Percentiles rank a stretch among this genome's conserved stretches.
Evolutionary conservation across 2,329 filamentous ascomycete species (phyloP).

Genomic region (Leptoxyphium fumago): DNA sequence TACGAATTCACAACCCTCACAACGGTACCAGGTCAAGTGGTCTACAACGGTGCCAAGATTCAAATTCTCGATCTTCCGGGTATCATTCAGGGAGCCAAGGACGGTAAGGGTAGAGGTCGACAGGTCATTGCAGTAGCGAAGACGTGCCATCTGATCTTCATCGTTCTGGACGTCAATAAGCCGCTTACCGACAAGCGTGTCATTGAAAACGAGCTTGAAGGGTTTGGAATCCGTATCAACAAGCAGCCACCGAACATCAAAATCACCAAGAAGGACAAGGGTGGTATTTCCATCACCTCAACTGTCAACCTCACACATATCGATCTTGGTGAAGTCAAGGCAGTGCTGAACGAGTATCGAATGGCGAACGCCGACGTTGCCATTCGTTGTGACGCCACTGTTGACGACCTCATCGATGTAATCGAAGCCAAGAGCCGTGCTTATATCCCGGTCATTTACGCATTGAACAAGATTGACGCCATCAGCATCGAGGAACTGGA

Average conservation of each 20-base stretch:
- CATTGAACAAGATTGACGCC: slow-evolving; percentile 96
- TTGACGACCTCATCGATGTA: slow-evolving; percentile 93
- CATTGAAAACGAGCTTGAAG: slow-evolving; percentile 89
- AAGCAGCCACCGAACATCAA: slow-evolving; percentile 94
- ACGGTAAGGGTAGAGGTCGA: slow-evolving; percentile 90
- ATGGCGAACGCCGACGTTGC: slow-evolving; percentile 95
- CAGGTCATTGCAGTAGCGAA: slow-evolving; percentile 99
- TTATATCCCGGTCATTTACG: slow-evolving; percentile 98
- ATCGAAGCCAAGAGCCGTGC: slow-evolving; percentile 87
- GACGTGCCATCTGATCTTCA: slow-evolving; percentile 97
- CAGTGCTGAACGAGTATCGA: slow-evolving; percentile 92
- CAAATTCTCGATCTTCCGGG: slow-evolving; percentile 97
- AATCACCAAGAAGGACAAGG: slow-evolving; percentile 99
- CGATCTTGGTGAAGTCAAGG: slow-evolving; percentile 90
- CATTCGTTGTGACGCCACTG: slow-evolving; percentile 91
- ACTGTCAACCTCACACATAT: slow-evolving; percentile 87
- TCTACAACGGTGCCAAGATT: slow-evolving; percentile 92
- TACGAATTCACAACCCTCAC: slow-evolving; percentile 99
- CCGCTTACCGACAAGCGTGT: slow-evolving; percentile 91
- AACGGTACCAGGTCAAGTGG: slow-evolving; percentile 87
- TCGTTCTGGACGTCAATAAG: slow-evolving; percentile 96
- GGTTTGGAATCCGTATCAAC: slow-evolving; percentile 95
- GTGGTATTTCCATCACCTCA: slow-evolving; percentile 88
- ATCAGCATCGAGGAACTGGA: slow-evolving; percentile 97
- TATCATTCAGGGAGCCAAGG: slow-evolving; percentile 97